phyloP scores from a whole-genome alignment of 2,329 filamentous ascomycete species.

The Cercospora janseana region DNA sequence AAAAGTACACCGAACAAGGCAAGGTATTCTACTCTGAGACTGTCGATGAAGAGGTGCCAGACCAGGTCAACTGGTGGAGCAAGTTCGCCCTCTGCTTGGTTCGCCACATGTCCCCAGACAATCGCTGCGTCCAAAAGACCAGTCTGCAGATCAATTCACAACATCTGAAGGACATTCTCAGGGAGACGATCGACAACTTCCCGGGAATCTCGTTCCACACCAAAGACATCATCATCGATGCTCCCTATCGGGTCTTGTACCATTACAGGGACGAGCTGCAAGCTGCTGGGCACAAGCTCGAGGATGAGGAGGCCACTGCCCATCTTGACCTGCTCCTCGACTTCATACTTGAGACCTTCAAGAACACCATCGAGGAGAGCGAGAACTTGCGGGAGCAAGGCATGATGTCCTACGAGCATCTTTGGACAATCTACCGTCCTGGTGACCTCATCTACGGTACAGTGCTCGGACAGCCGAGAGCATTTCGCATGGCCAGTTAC shows the following conservation, averaged over 20 bases:
- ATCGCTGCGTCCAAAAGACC: conserved; percentile 25
- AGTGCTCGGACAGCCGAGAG: conserved; percentile 34
- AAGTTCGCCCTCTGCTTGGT: conserved; percentile 29
- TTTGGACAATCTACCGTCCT: conserved; percentile 49
- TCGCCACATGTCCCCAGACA: conserved; percentile 20
- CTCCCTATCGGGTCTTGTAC: conserved; percentile 32
- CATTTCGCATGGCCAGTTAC: conserved; percentile 34
- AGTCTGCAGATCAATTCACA: conserved; percentile 33
- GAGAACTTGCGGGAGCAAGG: conserved; percentile 32
- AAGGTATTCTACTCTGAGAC: conserved; percentile 33
- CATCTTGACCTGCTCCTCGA: conserved; percentile 38
- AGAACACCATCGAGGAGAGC: conserved; percentile 35
- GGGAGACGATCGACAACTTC: conserved; percentile 28
- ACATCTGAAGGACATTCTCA: conserved; percentile 34
- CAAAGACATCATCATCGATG: conserved; percentile 33
- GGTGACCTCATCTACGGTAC: conserved; percentile 31
- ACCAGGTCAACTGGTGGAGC: conserved; percentile 33
- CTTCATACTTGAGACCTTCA: conserved; percentile 32
- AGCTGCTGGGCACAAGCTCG: conserved; percentile 23
- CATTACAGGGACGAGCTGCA: conserved; percentile 34
- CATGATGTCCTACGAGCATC: conserved; percentile 39
- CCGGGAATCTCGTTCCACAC: conserved; percentile 35
- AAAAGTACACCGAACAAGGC: conserved; percentile 32
- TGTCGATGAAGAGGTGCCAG: conserved; percentile 30
- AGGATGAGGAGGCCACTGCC: conserved; percentile 32